Base-by-base conservation (phyloP, 1,284 basidiomycete genomes). In the Afroboletus lepidellus region DNA sequence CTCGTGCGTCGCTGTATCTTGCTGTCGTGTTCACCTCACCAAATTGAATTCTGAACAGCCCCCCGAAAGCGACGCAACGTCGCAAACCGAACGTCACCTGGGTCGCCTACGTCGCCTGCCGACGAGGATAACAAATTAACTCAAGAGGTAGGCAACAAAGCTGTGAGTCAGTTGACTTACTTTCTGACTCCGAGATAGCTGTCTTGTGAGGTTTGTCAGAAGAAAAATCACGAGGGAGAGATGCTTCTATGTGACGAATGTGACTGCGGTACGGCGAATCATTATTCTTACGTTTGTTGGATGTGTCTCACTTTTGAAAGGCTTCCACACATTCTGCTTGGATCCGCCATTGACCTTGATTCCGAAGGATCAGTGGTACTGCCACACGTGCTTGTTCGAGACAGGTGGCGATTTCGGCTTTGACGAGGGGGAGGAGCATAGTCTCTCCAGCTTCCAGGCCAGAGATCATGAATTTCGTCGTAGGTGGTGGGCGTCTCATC, bases 371-470 rank as follows among this genome's bases (percentile, higher is more conserved):
- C 89, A 96, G 59, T 99, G 97, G 96, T 98, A 87, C 71, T 99
- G 97, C 70, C 91, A 92, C 61, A 85, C 87, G 2, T 99, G 97
- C 66, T 77, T 99, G 16, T 83, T 95, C 41, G 89, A 87, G 25
- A 97, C 93, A 0, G 95, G 96, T n/a, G 92, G 93, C 52, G 97
- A 98, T 71, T 99, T 93, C 66, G 97, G 97, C 38, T 99, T 99
- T 65, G 96, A 98, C 62, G 96, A 98, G 65, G 97, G 97, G 49
- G 90, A 98, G 70, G 95, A 98, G 60, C 96, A 99, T 70, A 87
- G 85, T 57, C 78, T 99, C 39, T 82, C 91, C 38, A 93, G 86
- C 61, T 99, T 99, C 74, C 94, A 96, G 65, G 88, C 88, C 34
- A 83, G 96, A 21, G 96, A 98, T 62, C 76, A 81, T 24, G 90